Base-by-base conservation (phyloP, 345 rosid species). In the Salix dunnii region DNA sequence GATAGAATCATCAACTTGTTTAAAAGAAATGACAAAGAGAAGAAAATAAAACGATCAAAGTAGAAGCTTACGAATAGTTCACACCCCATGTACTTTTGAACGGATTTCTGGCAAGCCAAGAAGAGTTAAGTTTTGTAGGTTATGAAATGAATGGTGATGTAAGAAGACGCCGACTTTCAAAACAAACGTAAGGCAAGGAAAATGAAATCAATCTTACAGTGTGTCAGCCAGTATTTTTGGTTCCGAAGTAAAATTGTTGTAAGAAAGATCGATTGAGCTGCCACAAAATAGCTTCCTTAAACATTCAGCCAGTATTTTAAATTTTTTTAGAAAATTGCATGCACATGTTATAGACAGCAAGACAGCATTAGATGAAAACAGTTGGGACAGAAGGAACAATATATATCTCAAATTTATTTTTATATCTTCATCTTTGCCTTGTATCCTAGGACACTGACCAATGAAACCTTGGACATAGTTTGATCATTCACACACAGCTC, bases 231-330 rank as follows among this genome's bases (percentile, higher is more conserved):
- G 33, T 20, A n/a, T n/a, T n/a, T n/a, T 28, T 42, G 78, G 0
- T 36, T 64, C 27, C 35, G 2, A 35, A 51, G 78, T 75, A 25
- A 75, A 75, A 75, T 67, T 75, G 42, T 75, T 75, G 65, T 30
- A 67, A 33, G 78, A 75, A 53, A 75, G 71, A 51, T 75, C 78
- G 10, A 75, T 43, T 48, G 55, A 65, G 51, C 78, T 75, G 78
- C 78, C 61, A 23, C 58, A 63, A 72, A 72, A 72, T 36, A 2
- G 11, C 60, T 20, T 51, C 60, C 21, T 51, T 51, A 21, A 51
- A 51, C 60, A 51, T 20, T 51, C 60, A 51, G 3, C 7, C 9
- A 20, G 6, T 21, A 17, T 46, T 49, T 21, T 2, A 18, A 2
- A 51, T 1, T 17, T 18, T 18, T 49, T 49, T 51, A 18, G 9